These are phyloP conservation scores for Tuber calosporum DNA, from an alignment of 495 filamentous ascomycete species.

Conservation along the genomic window DNA sequence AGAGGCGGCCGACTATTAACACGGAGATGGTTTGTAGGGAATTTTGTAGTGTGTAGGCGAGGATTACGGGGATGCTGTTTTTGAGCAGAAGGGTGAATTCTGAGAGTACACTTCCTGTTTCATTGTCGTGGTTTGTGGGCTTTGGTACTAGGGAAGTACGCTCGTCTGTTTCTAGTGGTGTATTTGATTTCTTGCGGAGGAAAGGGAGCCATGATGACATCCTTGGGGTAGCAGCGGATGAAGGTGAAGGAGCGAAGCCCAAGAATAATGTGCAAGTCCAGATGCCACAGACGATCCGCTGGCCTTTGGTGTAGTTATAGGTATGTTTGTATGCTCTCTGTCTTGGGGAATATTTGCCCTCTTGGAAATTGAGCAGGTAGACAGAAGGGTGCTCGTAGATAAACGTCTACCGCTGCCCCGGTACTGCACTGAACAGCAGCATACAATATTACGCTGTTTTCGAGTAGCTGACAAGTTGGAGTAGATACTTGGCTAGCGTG, in stretches of 20 bases:
- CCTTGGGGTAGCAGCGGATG: slow-evolving; percentile 3
- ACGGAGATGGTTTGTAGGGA: slow-evolving; percentile 81
- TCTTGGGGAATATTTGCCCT: not conserved
- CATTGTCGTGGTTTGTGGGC: slow-evolving; percentile 14
- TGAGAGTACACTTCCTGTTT: slow-evolving; percentile 44
- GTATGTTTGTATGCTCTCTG: not conserved
- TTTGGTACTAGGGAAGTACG: slow-evolving; percentile 31
- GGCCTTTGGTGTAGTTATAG: not conserved
- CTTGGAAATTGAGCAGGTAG: not conserved
- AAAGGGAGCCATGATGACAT: slow-evolving; percentile 33
- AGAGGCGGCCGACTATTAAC: slow-evolving; percentile 72
- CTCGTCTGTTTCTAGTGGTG: slow-evolving; percentile 34
- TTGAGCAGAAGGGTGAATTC: slow-evolving; percentile 66
- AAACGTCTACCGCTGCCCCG: not conserved
- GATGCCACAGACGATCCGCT: not conserved
- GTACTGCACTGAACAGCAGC: not conserved
- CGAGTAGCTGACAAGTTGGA: not conserved
- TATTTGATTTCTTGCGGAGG: slow-evolving; percentile 10
- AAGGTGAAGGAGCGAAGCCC: not conserved
- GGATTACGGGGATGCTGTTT: slow-evolving; percentile 69
- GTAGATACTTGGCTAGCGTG: too few relatives aligned
- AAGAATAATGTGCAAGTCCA: not conserved
- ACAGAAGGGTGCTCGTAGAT: not conserved
- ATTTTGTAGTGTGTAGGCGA: slow-evolving; percentile 85
- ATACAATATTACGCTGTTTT: not conserved